A percentile compares a stretch with the other conserved stretches of the same genome.
Conservation (phyloP, 331 rosid genomes). For the Acacia pycnantha region DNA sequence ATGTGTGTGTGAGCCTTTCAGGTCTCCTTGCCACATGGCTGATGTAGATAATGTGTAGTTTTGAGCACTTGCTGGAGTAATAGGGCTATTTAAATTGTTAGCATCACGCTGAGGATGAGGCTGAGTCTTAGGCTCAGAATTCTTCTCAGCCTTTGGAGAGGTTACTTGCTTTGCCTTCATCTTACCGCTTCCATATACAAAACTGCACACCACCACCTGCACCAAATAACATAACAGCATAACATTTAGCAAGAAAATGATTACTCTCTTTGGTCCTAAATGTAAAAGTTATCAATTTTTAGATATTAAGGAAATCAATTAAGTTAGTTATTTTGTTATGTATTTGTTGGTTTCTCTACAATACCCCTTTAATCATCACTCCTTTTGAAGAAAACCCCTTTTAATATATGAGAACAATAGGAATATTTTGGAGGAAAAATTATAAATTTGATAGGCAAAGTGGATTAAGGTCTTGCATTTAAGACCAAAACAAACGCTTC, state of each 20-base stretch:
- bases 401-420: too few species aligned
- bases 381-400: neutral
- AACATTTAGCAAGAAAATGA: neutral
- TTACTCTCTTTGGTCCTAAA: neutral
- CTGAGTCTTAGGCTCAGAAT: conserved; percentile 38
- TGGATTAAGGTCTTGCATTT: neutral
- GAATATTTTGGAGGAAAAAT: too few species aligned
- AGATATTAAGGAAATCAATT: neutral
- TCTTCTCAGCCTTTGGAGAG: conserved; percentile 41
- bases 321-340: too few species aligned
- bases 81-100: conserved; percentile 53
- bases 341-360: neutral
- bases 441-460: too few species aligned
- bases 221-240: neutral
- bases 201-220: conserved; percentile 89
- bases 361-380: neutral
- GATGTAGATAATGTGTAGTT: conserved; percentile 57
- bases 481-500: neutral
- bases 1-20: conserved; percentile 51
- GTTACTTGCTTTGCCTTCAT: conserved; percentile 52
- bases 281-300: too few species aligned
- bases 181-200: conserved; percentile 68
- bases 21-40: conserved; percentile 69
- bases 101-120: neutral
- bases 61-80: conserved; percentile 56